Conservation (phyloP, 2,329 filamentous ascomycete species). For the Lecanicillium sp. region DNA sequence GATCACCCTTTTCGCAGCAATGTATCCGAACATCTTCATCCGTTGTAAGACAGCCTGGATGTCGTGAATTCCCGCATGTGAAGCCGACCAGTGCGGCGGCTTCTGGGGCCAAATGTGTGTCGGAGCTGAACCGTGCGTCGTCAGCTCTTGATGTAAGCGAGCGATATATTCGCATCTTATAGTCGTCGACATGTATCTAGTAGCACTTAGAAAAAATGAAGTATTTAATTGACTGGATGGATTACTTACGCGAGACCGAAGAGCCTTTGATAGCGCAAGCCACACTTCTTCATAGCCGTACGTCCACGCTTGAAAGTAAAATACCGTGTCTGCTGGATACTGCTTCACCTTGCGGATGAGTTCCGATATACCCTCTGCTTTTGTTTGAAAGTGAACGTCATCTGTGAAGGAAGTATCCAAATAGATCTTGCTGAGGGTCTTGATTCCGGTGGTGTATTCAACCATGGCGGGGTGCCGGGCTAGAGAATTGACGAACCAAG, state of each 20-base stretch:
- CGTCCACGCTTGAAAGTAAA: conserved; percentile 84
- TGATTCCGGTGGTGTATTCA: conserved; percentile 61
- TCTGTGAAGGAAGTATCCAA: conserved; percentile 73
- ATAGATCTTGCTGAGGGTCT: conserved; percentile 71
- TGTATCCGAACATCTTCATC: conserved; percentile 61
- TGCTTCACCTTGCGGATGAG: conserved; percentile 57
- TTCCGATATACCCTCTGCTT: conserved; percentile 69
- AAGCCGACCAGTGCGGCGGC: conserved; percentile 65
- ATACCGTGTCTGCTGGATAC: conserved; percentile 68
- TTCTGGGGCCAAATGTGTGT: conserved; percentile 43
- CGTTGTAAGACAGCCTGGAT: conserved; percentile 64
- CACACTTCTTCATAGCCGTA: conserved; percentile 88
- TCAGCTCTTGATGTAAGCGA: conserved; percentile 41
- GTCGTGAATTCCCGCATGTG: conserved; percentile 60
- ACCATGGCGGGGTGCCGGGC: conserved; percentile 63
- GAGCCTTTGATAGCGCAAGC: conserved; percentile 65
- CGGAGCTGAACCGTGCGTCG: conserved; percentile 28
- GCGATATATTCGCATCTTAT: conserved; percentile 66
- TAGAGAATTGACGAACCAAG: conserved; percentile 75
- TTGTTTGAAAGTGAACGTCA: conserved; percentile 41
- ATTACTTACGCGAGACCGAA: conserved; percentile 50
- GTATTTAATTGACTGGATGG: too few relatives aligned
- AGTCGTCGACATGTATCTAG: conserved; percentile 76
- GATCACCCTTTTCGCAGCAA: conserved; percentile 71
- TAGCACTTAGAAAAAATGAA: too few relatives aligned